Percentiles rank a stretch among this genome's conserved stretches.
Evolutionary conservation across 1,284 basidiomycete species (phyloP).

Genomic region (Xanthoconium separans): DNA sequence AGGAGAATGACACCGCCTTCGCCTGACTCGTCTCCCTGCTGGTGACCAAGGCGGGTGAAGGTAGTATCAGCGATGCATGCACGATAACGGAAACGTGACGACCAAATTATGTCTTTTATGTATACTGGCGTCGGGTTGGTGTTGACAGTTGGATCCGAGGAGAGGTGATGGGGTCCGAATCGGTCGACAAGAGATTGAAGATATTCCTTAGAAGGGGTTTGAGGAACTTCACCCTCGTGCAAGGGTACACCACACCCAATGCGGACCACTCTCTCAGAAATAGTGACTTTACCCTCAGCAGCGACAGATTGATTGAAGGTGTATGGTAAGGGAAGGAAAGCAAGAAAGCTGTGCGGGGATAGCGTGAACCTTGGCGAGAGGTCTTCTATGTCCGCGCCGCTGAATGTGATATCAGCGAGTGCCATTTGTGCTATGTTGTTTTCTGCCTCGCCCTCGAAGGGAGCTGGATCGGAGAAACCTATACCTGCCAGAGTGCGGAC

Average conservation of each 20-base stretch:
- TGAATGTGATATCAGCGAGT: conserved; percentile 16
- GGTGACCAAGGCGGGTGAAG: conserved; percentile 31
- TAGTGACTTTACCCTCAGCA: conserved; percentile 6
- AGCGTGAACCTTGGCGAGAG: background rate
- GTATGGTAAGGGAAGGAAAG: conserved; percentile 28
- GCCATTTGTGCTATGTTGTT: conserved; percentile 21
- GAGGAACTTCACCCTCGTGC: conserved; percentile 33
- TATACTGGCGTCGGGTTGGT: conserved; percentile 14
- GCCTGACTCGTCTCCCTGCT: background rate
- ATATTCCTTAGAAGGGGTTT: conserved; percentile 33
- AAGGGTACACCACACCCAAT: conserved; percentile 37
- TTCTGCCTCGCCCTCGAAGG: background rate
- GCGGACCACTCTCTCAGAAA: conserved; percentile 29
- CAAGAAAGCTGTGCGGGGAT: conserved; percentile 28
- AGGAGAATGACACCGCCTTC: conserved; percentile 31
- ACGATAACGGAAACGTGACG: conserved; percentile 40
- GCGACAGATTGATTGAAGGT: conserved; percentile 26
- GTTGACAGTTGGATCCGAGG: conserved; percentile 25
- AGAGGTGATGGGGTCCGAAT: conserved; percentile 31
- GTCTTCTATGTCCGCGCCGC: background rate
- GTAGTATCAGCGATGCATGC: conserved; percentile 36
- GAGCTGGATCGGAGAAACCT: conserved; percentile 15
- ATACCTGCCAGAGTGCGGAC: conserved; percentile 24
- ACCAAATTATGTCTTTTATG: conserved; percentile 37
- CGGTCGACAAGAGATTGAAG: conserved; percentile 37